Conservation (phyloP, 2,329 filamentous ascomycete species). For the Neopestalotiopsis sp. region DNA sequence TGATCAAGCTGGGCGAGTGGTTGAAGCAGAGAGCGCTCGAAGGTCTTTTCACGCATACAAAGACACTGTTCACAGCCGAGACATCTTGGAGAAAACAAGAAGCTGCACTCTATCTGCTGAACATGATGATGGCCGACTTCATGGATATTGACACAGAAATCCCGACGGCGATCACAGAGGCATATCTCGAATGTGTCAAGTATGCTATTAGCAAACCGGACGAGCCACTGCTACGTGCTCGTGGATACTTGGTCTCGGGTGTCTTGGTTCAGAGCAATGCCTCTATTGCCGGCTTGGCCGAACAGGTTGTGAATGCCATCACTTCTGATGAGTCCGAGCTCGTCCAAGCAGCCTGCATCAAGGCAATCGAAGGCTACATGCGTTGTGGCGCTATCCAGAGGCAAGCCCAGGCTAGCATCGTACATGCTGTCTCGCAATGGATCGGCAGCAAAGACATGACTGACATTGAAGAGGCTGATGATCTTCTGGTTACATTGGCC, state of each 20-base stretch:
- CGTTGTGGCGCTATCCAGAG: constrained; percentile 56
- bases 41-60: constrained; percentile 78
- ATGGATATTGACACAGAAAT: constrained; percentile 77
- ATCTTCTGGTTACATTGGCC: constrained; percentile 87
- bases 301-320: constrained; percentile 77
- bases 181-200: constrained; percentile 81
- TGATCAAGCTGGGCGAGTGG: constrained; percentile 94
- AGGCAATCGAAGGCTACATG: constrained; percentile 76
- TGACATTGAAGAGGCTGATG: constrained; percentile 87
- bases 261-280: constrained; percentile 74
- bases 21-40: constrained; percentile 77
- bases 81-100: constrained; percentile 71
- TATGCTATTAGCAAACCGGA: constrained; percentile 73
- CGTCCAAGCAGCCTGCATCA: constrained; percentile 90
- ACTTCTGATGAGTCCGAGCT: constrained; percentile 80
- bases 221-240: constrained; percentile 80
- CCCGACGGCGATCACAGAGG: constrained; percentile 70
- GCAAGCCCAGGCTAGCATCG: constrained; percentile 58
- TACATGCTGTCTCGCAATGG: constrained; percentile 73
- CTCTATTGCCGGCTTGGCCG: constrained; percentile 69
- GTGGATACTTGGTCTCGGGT: constrained; percentile 87
- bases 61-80: constrained; percentile 70
- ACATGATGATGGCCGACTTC: constrained; percentile 83
- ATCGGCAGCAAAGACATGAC: constrained; percentile 79
- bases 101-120: constrained; percentile 82